Evolutionary conservation across 352 stramenopile species (phyloP).

Genomic region (Elongisporangium anandrum): DNA sequence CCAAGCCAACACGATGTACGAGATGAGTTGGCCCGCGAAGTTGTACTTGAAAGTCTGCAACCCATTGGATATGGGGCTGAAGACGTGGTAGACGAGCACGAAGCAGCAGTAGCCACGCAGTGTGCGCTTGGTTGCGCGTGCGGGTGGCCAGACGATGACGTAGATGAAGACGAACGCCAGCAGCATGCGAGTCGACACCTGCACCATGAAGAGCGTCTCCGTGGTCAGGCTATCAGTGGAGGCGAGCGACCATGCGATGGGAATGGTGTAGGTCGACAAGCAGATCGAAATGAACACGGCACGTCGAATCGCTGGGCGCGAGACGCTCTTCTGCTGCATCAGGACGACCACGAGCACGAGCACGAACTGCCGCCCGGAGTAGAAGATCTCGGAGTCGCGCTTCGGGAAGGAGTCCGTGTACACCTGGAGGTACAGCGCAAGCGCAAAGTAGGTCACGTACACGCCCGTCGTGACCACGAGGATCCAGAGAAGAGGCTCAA

Average conservation of each 20-base stretch:
- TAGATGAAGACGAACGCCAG: conserved; percentile 24
- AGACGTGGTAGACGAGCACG: conserved; percentile 13
- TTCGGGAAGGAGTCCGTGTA: conserved; percentile 14
- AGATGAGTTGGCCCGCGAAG: not conserved
- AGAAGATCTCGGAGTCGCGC: conserved; percentile 20
- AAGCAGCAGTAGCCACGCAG: conserved; percentile 27
- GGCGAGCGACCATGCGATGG: conserved; percentile 16
- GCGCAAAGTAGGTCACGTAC: conserved; percentile 20
- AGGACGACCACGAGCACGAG: conserved; percentile 31
- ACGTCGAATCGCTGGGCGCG: conserved; percentile 25
- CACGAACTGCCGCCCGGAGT: conserved; percentile 28
- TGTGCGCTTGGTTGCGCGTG: conserved; percentile 19
- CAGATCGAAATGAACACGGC: conserved; percentile 15
- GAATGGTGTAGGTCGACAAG: conserved; percentile 19
- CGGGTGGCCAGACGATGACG: conserved; percentile 24
- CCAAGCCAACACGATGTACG: conserved; percentile 15
- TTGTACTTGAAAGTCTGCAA: not conserved
- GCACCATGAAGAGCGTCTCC: conserved; percentile 9
- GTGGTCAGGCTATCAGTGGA: conserved; percentile 7
- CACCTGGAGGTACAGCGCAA: conserved; percentile 13
- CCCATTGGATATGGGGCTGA: conserved; percentile 2
- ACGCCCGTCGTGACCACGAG: conserved; percentile 19
- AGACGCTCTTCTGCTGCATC: conserved; percentile 46
- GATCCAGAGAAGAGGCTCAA: conserved; percentile 36
- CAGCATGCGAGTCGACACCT: conserved; percentile 9